Evolutionary conservation across 345 rosid genomes (phyloP).

Genomic region (Salix dunnii): DNA sequence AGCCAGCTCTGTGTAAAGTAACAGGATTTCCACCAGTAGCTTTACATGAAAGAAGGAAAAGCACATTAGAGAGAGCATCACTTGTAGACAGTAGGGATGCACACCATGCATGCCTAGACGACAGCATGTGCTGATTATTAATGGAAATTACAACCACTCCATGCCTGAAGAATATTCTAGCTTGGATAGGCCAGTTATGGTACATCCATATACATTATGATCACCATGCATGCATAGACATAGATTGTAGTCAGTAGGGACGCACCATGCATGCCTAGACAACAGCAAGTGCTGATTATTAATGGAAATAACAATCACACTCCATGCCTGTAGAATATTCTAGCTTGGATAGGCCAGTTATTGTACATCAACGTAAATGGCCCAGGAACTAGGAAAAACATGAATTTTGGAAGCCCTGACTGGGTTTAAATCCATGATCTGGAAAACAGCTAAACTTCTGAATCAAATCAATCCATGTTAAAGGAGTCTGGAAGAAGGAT

Average conservation of each 20-base stretch:
- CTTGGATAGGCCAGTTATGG: neutral
- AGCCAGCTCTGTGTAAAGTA: slow-evolving; percentile 39
- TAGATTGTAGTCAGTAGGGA: too few relatives aligned
- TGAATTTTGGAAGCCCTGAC: neutral
- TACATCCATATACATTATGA: neutral
- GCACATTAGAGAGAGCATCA: slow-evolving; percentile 17
- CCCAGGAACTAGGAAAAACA: neutral
- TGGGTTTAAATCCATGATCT: neutral
- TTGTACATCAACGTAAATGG: neutral
- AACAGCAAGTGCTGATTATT: too few relatives aligned
- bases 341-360: neutral
- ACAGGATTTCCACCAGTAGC: slow-evolving; percentile 65
- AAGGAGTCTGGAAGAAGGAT: neutral
- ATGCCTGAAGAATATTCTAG: neutral
- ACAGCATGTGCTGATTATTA: too few relatives aligned
- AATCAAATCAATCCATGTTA: neutral
- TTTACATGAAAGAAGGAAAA: slow-evolving; percentile 32
- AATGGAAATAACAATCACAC: neutral
- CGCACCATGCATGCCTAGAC: too few relatives aligned
- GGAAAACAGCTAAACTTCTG: neutral
- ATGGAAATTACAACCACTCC: neutral
- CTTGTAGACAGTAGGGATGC: neutral
- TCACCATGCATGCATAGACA: too few relatives aligned
- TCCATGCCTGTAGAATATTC: neutral
- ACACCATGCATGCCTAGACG: neutral